Percentiles rank a stretch among this genome's conserved stretches.
phyloP scores from a whole-genome alignment of 148 eudicot species.

The Salicornia ramosissima region DNA sequence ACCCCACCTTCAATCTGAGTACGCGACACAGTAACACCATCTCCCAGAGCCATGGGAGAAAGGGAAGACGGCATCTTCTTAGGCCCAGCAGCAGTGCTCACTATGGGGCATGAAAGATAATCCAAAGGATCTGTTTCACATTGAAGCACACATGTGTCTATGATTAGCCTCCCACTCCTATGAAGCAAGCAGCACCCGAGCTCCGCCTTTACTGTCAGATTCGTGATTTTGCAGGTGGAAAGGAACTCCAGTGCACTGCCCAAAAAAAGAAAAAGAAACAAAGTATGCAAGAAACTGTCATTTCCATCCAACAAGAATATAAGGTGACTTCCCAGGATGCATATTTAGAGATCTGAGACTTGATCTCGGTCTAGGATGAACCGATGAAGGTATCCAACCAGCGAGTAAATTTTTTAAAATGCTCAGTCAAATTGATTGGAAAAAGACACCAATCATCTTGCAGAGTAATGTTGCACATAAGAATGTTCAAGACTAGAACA shows the following conservation, averaged over 20 bases:
- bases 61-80: conserved; percentile 37
- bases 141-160: conserved; percentile 82
- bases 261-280: conserved; percentile 13
- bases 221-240: conserved; percentile 85
- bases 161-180: conserved; percentile 78
- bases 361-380: not conserved
- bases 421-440: not conserved
- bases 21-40: conserved; percentile 68
- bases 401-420: not conserved
- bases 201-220: conserved; percentile 85
- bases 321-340: not conserved
- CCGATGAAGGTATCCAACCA: not conserved
- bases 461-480: not conserved
- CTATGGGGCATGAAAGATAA: conserved; percentile 85
- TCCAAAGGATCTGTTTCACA: conserved; percentile 87
- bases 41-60: conserved; percentile 40
- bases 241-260: conserved; percentile 91
- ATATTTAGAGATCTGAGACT: not conserved
- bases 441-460: not conserved
- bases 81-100: conserved; percentile 53
- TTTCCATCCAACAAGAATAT: conserved; percentile 8
- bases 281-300: conserved; percentile 13
- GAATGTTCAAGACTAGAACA: not conserved
- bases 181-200: conserved; percentile 97
- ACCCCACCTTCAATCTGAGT: conserved; percentile 95